Conservation (phyloP, 257 asterid genomes). For the Rehmannia glutinosa region DNA sequence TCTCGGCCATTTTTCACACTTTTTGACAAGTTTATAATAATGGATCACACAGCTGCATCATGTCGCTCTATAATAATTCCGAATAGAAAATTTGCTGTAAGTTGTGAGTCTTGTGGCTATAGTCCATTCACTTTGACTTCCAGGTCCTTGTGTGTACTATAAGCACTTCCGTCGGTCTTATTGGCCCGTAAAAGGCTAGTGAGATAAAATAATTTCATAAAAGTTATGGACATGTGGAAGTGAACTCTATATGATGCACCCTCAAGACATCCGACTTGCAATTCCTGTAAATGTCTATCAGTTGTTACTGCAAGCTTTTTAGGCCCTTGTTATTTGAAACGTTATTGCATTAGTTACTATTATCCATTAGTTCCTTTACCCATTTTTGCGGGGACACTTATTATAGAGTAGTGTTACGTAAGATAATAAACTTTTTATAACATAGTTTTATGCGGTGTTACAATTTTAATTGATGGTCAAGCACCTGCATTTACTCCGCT, state of each 20-base stretch:
- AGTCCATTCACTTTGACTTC: not conserved
- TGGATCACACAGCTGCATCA: too few species aligned
- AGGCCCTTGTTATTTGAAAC: not conserved
- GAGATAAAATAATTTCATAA: not conserved
- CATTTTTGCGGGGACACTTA: not conserved
- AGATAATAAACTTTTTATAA: not conserved
- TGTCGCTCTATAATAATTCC: too few species aligned
- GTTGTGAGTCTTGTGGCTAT: too few species aligned
- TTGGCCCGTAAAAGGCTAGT: not conserved
- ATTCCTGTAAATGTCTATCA: not conserved
- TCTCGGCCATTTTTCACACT: too few species aligned
- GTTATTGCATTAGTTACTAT: not conserved
- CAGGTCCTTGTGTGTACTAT: not conserved
- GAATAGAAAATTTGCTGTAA: too few species aligned
- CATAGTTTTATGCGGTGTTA: not conserved
- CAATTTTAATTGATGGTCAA: not conserved
- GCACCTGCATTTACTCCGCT: not conserved
- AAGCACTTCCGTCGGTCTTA: not conserved
- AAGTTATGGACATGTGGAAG: not conserved
- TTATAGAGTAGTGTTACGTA: not conserved
- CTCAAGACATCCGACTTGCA: not conserved
- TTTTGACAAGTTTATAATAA: too few species aligned
- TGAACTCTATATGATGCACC: not conserved
- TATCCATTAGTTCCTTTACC: not conserved
- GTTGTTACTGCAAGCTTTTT: not conserved